Percentiles rank a stretch among this genome's conserved stretches.
phyloP scores from a whole-genome alignment of 345 rosid species.

The Gossypium australe region DNA sequence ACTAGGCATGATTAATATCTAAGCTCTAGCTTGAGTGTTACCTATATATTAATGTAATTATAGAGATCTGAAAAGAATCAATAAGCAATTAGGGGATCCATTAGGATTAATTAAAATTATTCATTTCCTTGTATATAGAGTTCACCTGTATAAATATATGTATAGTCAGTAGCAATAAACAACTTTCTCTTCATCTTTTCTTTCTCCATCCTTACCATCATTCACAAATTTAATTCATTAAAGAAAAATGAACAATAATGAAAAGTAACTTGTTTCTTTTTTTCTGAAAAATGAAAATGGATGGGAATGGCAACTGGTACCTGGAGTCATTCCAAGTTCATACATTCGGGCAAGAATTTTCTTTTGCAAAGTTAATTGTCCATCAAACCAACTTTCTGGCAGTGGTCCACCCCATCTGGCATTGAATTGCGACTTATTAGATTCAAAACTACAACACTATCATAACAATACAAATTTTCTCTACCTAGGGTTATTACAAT shows the following conservation, averaged over 20 bases:
- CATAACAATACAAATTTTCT: not conserved
- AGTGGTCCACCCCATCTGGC: slow-evolving; percentile 75
- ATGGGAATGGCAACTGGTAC: slow-evolving; percentile 20
- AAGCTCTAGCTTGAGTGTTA: no score
- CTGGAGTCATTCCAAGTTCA: slow-evolving; percentile 77
- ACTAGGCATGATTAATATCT: no score
- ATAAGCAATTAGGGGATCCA: no score
- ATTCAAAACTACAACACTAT: not conserved
- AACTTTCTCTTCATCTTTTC: no score
- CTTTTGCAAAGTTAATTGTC: slow-evolving; percentile 54
- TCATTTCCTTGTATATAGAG: no score
- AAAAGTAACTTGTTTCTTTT: not conserved
- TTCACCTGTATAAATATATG: no score
- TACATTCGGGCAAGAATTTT: slow-evolving; percentile 57
- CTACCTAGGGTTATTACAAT: not conserved
- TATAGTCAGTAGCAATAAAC: no score
- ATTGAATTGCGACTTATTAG: not conserved
- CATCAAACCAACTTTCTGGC: slow-evolving; percentile 62
- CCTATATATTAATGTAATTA: no score
- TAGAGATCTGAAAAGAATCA: no score
- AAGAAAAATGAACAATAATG: slow-evolving; percentile 4
- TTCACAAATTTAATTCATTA: not conserved
- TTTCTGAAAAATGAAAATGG: not conserved
- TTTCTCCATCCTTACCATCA: no score
- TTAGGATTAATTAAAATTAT: no score